phyloP scores from a whole-genome alignment of 2,329 filamentous ascomycete species.

The Calonectria multiphialidica region DNA sequence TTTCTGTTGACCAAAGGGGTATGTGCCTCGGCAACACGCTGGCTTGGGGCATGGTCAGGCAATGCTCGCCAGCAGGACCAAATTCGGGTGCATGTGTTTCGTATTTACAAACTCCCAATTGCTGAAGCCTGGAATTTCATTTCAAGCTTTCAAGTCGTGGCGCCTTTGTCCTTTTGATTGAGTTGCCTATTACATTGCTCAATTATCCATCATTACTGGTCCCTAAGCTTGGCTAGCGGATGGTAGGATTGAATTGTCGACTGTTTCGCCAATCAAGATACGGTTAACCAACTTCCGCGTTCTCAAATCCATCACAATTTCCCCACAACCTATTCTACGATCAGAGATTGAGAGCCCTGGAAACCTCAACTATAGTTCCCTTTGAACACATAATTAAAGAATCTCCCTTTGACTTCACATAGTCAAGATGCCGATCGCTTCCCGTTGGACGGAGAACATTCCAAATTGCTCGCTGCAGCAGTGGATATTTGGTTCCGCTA shows the following conservation, averaged over 20 bases:
- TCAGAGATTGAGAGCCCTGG: neutral
- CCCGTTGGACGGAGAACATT: conserved; percentile 58
- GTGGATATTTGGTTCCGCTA: conserved; percentile 66
- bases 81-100: neutral
- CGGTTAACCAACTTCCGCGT: too few species aligned
- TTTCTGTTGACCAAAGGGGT: neutral
- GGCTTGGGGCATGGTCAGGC: neutral
- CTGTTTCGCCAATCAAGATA: too few species aligned
- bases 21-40: neutral
- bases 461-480: conserved; percentile 64
- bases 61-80: neutral
- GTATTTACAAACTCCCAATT: neutral
- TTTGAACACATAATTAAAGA: neutral
- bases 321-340: too few species aligned
- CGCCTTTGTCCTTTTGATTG: too few species aligned
- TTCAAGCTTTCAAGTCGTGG: neutral
- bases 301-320: too few species aligned
- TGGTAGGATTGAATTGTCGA: too few species aligned
- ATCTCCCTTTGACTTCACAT: neutral
- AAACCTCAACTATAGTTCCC: too few species aligned
- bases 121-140: neutral
- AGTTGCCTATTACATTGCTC: too few species aligned
- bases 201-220: too few species aligned
- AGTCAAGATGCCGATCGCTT: conserved; percentile 57
- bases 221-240: too few species aligned